Evolutionary conservation across 805 yeast genomes (phyloP).

Genomic region (Kuraishia hungarica): DNA sequence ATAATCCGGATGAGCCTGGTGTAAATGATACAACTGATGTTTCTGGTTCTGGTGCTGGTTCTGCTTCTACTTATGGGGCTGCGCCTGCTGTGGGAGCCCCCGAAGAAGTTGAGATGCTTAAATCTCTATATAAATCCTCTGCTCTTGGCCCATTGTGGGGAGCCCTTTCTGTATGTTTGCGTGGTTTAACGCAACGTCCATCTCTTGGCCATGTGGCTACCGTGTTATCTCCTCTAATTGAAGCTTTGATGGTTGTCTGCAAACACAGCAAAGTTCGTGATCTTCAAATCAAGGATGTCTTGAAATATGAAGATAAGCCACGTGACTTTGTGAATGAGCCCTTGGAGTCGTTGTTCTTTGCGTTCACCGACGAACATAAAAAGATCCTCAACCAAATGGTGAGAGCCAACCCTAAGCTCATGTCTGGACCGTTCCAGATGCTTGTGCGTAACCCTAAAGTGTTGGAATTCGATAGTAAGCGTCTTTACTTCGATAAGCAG

Average conservation of each 20-base stretch:
- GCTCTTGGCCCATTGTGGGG: constrained; percentile 80
- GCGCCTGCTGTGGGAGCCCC: too few relatives aligned
- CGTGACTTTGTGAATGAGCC: constrained; percentile 68
- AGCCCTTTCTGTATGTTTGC: constrained; percentile 65
- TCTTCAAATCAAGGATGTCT: constrained; percentile 41
- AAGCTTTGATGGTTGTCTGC: constrained; percentile 93
- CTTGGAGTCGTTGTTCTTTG: constrained; percentile 68
- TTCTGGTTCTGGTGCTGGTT: background rate
- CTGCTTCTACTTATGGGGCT: background rate
- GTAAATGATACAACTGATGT: constrained; percentile 14
- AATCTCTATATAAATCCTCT: constrained; percentile 54
- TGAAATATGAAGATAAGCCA: constrained; percentile 54
- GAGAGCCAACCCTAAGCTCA: constrained; percentile 78
- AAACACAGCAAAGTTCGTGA: constrained; percentile 68
- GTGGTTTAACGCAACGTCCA: constrained; percentile 50
- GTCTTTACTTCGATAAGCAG: constrained; percentile 72
- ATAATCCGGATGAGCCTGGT: background rate
- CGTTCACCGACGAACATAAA: constrained; percentile 84
- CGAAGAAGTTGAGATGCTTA: constrained; percentile 38
- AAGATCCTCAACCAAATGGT: constrained; percentile 88
- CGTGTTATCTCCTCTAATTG: constrained; percentile 77
- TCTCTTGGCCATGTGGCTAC: constrained; percentile 62
- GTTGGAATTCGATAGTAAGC: constrained; percentile 89
- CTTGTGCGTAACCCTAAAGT: constrained; percentile 83
- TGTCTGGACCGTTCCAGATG: constrained; percentile 94